A percentile compares a stretch with the other conserved stretches of the same genome.
Conservation (phyloP, 2,329 filamentous ascomycete genomes). For the Pseudocercospora crystallina region DNA sequence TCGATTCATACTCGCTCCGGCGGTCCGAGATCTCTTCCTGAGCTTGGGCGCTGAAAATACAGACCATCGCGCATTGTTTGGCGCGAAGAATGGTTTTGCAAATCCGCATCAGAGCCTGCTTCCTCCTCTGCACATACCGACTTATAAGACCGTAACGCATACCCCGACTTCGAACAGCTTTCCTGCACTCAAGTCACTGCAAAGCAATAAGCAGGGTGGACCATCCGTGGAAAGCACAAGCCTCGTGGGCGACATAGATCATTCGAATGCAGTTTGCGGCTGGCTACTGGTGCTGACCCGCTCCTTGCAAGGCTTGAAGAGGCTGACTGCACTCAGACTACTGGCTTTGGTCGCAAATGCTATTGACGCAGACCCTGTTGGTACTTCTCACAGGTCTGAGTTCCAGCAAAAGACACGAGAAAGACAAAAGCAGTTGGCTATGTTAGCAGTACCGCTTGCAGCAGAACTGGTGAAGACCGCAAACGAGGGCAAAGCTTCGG, state of each 20-base stretch:
- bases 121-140: slow-evolving; percentile 43
- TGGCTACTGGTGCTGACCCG: slow-evolving; percentile 50
- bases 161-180: slow-evolving; percentile 42
- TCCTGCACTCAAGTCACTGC: slow-evolving; percentile 42
- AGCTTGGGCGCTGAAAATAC: slow-evolving; percentile 18
- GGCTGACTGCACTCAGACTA: slow-evolving; percentile 45
- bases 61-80: slow-evolving; percentile 27
- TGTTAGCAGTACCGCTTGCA: slow-evolving; percentile 49
- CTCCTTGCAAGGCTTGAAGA: slow-evolving; percentile 40
- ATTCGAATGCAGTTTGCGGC: slow-evolving; percentile 48
- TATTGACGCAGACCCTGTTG: slow-evolving; percentile 36
- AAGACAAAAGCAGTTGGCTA: slow-evolving; percentile 44
- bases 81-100: slow-evolving; percentile 27
- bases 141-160: slow-evolving; percentile 34
- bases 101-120: slow-evolving; percentile 26
- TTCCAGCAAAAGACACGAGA: slow-evolving; percentile 36
- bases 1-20: slow-evolving; percentile 51
- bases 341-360: slow-evolving; percentile 38
- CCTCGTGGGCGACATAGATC: slow-evolving; percentile 38
- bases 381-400: slow-evolving; percentile 35
- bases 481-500: slow-evolving; percentile 18
- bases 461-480: slow-evolving; percentile 48
- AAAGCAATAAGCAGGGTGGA: slow-evolving; percentile 18
- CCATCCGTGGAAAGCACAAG: slow-evolving; percentile 12
- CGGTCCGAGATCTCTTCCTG: slow-evolving; percentile 41